Evolutionary conservation across 2,329 filamentous ascomycete genomes (phyloP).

Genomic region (Lachnellula hyalina): DNA sequence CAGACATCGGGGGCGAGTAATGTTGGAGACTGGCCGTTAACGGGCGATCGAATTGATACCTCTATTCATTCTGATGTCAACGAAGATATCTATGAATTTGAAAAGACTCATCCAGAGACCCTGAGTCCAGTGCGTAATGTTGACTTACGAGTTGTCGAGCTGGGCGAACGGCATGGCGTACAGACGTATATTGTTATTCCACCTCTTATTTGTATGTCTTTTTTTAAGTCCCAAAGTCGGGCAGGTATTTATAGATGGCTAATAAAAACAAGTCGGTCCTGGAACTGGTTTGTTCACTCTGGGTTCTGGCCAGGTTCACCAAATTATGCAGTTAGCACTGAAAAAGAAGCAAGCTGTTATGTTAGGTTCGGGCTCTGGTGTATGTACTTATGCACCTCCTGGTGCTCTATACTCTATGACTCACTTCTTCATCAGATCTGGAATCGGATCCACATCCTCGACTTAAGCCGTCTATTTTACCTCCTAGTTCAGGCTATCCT

Average conservation of each 20-base stretch:
- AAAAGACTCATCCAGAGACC: slow-evolving; percentile 31
- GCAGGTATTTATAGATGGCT: not conserved
- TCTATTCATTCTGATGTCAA: slow-evolving; percentile 37
- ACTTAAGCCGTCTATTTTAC: slow-evolving; percentile 39
- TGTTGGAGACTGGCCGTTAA: slow-evolving; percentile 38
- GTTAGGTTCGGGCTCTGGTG: slow-evolving; percentile 34
- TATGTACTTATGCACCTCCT: not conserved
- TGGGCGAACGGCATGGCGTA: slow-evolving; percentile 36
- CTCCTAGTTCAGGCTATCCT: slow-evolving; percentile 33
- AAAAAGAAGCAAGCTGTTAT: slow-evolving; percentile 30
- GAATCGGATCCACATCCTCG: slow-evolving; percentile 42
- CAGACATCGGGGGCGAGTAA: not conserved
- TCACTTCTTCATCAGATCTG: slow-evolving; percentile 25
- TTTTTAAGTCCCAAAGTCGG: not conserved
- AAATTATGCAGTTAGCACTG: slow-evolving; percentile 30
- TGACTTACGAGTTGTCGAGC: slow-evolving; percentile 39
- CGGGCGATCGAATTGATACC: slow-evolving; percentile 27
- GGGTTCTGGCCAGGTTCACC: slow-evolving; percentile 36
- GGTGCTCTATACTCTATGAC: not conserved
- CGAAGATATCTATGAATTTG: slow-evolving; percentile 40
- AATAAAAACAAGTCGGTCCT: slow-evolving; percentile 30
- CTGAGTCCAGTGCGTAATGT: slow-evolving; percentile 40
- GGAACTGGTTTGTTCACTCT: slow-evolving; percentile 40
- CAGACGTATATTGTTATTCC: slow-evolving; percentile 42
- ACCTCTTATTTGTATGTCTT: slow-evolving; percentile 37